These are phyloP conservation scores for Hibiscus syriacus DNA, from an alignment of 345 rosid genomes.

Conservation along the genomic window DNA sequence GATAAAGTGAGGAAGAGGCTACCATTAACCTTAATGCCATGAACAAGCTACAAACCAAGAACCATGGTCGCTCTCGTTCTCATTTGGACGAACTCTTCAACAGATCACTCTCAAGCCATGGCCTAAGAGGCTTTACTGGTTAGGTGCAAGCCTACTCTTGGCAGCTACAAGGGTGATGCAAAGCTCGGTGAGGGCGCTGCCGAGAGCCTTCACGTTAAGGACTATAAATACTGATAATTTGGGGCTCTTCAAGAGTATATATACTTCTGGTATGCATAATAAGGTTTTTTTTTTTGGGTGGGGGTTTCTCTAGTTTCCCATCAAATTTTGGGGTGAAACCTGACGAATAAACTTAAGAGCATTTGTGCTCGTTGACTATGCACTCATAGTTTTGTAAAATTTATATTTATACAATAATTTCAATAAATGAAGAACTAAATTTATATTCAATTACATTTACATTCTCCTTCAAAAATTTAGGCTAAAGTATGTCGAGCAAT, in stretches of 20 bases:
- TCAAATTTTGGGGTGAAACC: not conserved
- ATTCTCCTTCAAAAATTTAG: too few relatives aligned
- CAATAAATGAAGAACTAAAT: not conserved
- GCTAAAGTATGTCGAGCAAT: too few relatives aligned
- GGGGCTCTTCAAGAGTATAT: not conserved
- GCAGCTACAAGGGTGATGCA: conserved; percentile 75
- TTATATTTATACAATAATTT: not conserved
- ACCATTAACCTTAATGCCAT: conserved; percentile 80
- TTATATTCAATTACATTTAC: too few relatives aligned
- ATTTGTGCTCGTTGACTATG: not conserved
- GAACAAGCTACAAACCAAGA: conserved; percentile 67
- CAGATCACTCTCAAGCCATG: conserved; percentile 83
- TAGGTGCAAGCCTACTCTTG: conserved; percentile 89
- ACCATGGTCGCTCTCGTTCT: conserved; percentile 87
- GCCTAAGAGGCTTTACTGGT: conserved; percentile 54
- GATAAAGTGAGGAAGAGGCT: conserved; percentile 92
- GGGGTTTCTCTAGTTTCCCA: not conserved
- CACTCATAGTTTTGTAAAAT: not conserved
- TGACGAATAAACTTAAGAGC: not conserved
- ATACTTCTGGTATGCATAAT: not conserved
- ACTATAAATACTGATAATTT: conserved; percentile 61
- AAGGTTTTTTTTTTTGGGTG: not conserved
- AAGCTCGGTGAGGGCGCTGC: conserved; percentile 66
- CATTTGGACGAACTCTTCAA: conserved; percentile 92
- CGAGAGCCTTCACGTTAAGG: conserved; percentile 87